Percentiles rank a stretch among this genome's conserved stretches.
These are phyloP conservation scores for Suillus tomentosus DNA, from an alignment of 768 basidiomycete genomes.

Conservation along the genomic window DNA sequence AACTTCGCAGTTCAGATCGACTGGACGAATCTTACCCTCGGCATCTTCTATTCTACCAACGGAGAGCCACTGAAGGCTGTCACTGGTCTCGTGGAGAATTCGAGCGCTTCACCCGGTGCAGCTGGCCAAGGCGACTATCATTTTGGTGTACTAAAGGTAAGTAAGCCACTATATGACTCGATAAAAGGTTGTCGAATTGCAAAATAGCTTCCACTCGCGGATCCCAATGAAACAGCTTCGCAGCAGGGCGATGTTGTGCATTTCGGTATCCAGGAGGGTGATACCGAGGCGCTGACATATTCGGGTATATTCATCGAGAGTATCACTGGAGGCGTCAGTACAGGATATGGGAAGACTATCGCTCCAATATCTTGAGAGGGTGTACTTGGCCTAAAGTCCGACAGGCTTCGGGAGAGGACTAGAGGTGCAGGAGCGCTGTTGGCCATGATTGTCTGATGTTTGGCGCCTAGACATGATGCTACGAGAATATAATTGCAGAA, in stretches of 20 bases:
- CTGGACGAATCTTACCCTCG: constrained; percentile 52
- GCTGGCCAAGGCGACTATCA: constrained; percentile 61
- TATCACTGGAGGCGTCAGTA: constrained; percentile 38
- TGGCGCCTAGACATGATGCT: too few species aligned
- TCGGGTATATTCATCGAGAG: constrained; percentile 61
- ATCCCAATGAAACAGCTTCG: constrained; percentile 44
- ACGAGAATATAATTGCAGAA: too few species aligned
- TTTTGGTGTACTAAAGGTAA: constrained; percentile 60
- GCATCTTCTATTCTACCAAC: constrained; percentile 52
- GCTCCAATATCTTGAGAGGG: constrained; percentile 13
- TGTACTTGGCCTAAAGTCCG: too few species aligned
- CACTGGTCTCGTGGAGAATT: constrained; percentile 43
- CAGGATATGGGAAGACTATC: constrained; percentile 29
- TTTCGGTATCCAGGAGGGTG: constrained; percentile 59
- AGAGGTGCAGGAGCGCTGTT: too few species aligned
- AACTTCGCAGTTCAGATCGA: constrained; percentile 62
- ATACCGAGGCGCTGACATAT: constrained; percentile 54
- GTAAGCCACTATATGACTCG: constrained; percentile 11
- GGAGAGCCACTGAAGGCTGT: constrained; percentile 42
- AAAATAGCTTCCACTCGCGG: constrained; percentile 52
- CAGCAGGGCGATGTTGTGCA: constrained; percentile 60
- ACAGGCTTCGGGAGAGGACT: too few species aligned
- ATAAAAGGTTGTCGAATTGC: not conserved
- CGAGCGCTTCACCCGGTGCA: constrained; percentile 40
- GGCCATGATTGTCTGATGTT: too few species aligned